These are phyloP conservation scores for Narthecium ossifragum DNA, from an alignment of 106 monocot species.

Conservation along the genomic window DNA sequence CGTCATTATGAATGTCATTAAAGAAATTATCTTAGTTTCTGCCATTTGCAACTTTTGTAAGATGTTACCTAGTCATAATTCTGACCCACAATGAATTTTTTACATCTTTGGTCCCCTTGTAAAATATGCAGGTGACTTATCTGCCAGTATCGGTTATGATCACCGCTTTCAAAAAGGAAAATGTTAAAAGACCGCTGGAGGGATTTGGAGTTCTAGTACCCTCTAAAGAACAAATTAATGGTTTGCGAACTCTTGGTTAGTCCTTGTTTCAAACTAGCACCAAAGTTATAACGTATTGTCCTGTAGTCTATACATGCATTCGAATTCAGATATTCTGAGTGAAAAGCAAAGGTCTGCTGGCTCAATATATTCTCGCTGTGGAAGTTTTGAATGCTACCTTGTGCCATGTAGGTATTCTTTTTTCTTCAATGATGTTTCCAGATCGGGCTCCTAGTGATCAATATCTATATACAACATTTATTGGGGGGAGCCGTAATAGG, in stretches of 20 bases:
- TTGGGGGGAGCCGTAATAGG: slow-evolving; percentile 87
- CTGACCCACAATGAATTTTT: no score
- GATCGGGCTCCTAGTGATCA: slow-evolving; percentile 87
- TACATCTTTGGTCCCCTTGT: not conserved
- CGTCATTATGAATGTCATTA: no score
- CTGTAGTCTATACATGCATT: not conserved
- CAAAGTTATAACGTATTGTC: no score
- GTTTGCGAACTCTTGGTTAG: slow-evolving; percentile 85
- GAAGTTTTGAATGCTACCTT: not conserved
- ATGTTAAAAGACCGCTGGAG: slow-evolving; percentile 74
- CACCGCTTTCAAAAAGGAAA: slow-evolving; percentile 77
- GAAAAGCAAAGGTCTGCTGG: not conserved
- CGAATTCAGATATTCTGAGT: not conserved
- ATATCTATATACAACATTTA: slow-evolving; percentile 82
- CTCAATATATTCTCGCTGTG: not conserved
- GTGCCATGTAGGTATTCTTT: slow-evolving; percentile 65
- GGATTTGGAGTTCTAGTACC: slow-evolving; percentile 98
- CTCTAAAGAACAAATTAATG: slow-evolving; percentile 82
- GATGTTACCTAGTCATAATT: no score
- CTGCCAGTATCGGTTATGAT: slow-evolving; percentile 82
- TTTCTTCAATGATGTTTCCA: slow-evolving; percentile 99
- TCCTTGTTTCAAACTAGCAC: not conserved
- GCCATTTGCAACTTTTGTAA: no score
- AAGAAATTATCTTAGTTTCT: no score
- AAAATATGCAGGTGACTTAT: slow-evolving; percentile 61